A percentile compares a stretch with the other conserved stretches of the same genome.
phyloP scores from a whole-genome alignment of 306 rosid genomes.

The Lathyrus tuberosus region DNA sequence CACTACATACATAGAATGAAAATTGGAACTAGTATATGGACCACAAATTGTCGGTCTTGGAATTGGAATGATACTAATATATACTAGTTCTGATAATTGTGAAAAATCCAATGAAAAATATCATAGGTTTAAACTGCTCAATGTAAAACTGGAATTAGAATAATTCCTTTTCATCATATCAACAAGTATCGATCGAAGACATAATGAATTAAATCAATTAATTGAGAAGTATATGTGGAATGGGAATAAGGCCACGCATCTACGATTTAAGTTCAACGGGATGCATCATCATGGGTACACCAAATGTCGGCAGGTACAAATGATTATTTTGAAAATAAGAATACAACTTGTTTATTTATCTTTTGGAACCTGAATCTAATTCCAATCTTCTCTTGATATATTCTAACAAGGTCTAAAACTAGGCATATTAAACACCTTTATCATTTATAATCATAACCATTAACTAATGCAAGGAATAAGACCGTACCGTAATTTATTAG shows the following conservation, averaged over 20 bases:
- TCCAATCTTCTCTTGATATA: conserved; percentile 37
- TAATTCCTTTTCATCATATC: neutral
- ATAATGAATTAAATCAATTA: conserved; percentile 28
- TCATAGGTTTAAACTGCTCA: neutral
- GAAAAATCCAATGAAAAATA: no score
- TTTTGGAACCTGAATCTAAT: conserved; percentile 49
- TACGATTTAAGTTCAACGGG: conserved; percentile 42
- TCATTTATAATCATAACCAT: no score
- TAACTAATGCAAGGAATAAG: no score
- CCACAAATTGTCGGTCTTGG: no score
- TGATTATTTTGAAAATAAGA: conserved; percentile 49
- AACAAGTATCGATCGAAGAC: conserved; percentile 16
- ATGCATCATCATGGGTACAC: conserved; percentile 39
- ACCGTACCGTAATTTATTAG: no score
- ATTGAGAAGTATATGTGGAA: conserved; percentile 29
- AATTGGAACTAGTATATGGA: no score
- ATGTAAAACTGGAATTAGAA: conserved; percentile 12
- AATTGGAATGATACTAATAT: no score
- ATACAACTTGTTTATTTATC: conserved; percentile 45
- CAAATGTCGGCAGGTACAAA: conserved; percentile 40
- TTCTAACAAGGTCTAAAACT: conserved; percentile 47
- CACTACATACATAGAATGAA: no score
- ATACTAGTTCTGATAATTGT: no score
- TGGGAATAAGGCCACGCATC: conserved; percentile 46
- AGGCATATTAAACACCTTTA: conserved; percentile 20